Evolutionary conservation across 352 stramenopile genomes (phyloP), one percentile per base, ranked within the genome.

Genomic region (Phytophthora constricta): DNA sequence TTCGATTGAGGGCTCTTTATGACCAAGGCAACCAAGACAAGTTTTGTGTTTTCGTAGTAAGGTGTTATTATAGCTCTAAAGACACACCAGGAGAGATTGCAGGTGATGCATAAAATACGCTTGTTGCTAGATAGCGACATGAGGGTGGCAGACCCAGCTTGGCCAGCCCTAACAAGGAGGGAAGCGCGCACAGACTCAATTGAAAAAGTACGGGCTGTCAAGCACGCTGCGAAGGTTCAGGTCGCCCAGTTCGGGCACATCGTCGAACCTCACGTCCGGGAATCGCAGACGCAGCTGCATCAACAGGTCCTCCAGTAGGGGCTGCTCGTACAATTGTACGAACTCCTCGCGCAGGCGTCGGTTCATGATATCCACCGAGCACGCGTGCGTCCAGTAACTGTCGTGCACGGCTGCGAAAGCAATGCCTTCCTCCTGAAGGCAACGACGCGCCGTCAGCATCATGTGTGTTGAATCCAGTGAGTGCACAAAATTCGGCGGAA

Each of bases 381-480:
- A 84, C 25, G 98, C 91, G 87, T 99, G 98, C 31, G 97, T 99
- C 98, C 98, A 99, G 80, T 99, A 99, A 62, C 87, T 98, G 72
- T 99, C 98, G 77, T 99, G 98, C 42, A 99, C 98, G 25, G 98
- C 97, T 4, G 97, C 96, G 75, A 99, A 99, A 31, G 87, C 77
- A 55, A 96, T 92, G 52, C 96, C 82, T 58, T 99, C 87, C 5
- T 92, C 84, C 39, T 91, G 84, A 2, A 95, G 70, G 81, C 98
- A 99, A 60, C 97, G 93, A 13, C 96, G 76, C 11, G 96, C 94
- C 31, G 98, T 99, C 85, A 99, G 88, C 54, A 99, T 86, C 98
- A 99, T 99, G 82, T 99, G 98, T 14, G 97, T 99, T 41, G 97
- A 99, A 75, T 99, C 98, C 17, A 99, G 80, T 11, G 97, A 99